phyloP scores from a whole-genome alignment of 2,329 filamentous ascomycete genomes.

The Hirsutella minnesotensis region DNA sequence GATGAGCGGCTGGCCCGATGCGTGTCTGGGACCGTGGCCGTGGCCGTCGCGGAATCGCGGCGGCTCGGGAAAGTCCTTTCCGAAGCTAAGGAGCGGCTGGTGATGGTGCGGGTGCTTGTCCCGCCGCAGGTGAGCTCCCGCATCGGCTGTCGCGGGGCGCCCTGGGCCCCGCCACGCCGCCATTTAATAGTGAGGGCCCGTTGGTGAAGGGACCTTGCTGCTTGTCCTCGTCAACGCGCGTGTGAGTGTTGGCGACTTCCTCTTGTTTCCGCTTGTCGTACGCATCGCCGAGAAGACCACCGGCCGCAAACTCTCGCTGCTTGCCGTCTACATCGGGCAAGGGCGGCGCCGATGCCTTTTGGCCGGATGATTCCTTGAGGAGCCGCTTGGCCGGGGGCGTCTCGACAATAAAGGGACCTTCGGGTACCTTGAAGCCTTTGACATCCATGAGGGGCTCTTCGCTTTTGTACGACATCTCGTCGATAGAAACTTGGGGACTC shows the following conservation, averaged over 20 bases:
- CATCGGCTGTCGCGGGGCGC: slow-evolving; percentile 16
- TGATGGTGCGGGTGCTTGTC: slow-evolving; percentile 34
- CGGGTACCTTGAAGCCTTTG: slow-evolving; percentile 7
- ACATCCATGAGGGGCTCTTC: slow-evolving; percentile 8
- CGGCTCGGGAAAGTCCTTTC: slow-evolving; percentile 47
- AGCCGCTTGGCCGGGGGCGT: background rate
- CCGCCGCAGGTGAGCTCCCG: slow-evolving; percentile 7
- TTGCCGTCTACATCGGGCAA: background rate
- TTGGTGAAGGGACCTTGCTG: slow-evolving; percentile 35
- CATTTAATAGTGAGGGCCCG: slow-evolving; percentile 45
- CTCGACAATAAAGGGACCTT: slow-evolving; percentile 2
- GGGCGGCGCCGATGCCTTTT: background rate
- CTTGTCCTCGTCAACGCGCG: slow-evolving; percentile 21
- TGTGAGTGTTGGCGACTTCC: slow-evolving; percentile 15
- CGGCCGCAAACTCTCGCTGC: slow-evolving; percentile 33
- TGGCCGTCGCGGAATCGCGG: slow-evolving; percentile 41
- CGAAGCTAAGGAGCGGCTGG: slow-evolving; percentile 58
- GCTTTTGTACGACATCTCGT: background rate
- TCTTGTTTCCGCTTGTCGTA: slow-evolving; percentile 35
- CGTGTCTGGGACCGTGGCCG: slow-evolving; percentile 33
- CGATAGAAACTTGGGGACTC: slow-evolving; percentile 29
- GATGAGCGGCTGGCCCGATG: slow-evolving; percentile 28
- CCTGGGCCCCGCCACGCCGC: slow-evolving; percentile 10
- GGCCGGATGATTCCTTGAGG: background rate
- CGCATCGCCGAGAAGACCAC: slow-evolving; percentile 37